Evolutionary conservation across 2,329 filamentous ascomycete genomes (phyloP).

Genomic region (Alternaria ethzedia): DNA sequence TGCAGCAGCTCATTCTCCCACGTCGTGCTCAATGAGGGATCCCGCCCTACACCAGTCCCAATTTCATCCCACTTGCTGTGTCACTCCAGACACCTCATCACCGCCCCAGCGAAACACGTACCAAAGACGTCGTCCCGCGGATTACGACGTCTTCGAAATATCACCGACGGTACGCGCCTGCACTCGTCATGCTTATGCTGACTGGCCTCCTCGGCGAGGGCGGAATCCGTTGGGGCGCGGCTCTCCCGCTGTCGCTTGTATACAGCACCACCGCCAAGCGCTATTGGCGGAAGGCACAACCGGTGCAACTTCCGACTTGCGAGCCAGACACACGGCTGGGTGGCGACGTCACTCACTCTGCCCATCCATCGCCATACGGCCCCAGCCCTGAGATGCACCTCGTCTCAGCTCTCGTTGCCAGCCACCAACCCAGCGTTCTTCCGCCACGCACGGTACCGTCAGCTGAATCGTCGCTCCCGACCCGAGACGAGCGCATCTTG

Average conservation of each 20-base stretch:
- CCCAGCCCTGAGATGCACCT: background rate
- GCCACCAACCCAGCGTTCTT: background rate
- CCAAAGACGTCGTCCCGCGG: background rate
- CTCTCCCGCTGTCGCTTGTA: conserved; percentile 19
- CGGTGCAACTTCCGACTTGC: conserved; percentile 18
- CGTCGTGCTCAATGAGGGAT: conserved; percentile 17
- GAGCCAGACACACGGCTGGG: background rate
- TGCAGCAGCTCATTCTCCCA: conserved; percentile 30
- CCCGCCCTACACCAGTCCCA: conserved; percentile 9
- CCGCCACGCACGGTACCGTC: background rate
- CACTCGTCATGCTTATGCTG: conserved; percentile 14
- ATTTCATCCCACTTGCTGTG: conserved; percentile 20
- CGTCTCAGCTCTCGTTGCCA: background rate
- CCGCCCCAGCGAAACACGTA: conserved; percentile 3
- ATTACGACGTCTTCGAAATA: background rate
- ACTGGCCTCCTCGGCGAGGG: conserved; percentile 6
- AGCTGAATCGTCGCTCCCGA: conserved; percentile 4
- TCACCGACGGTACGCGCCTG: conserved; percentile 3
- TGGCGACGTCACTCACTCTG: conserved; percentile 19
- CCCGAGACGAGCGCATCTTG: background rate
- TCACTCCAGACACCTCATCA: conserved; percentile 11
- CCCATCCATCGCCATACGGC: background rate
- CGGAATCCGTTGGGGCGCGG: conserved; percentile 17
- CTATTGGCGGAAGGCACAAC: conserved; percentile 14
- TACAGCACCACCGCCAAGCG: conserved; percentile 19